Evolutionary conservation across 2,329 filamentous ascomycete species (phyloP).

Genomic region (Cercospora janseana): DNA sequence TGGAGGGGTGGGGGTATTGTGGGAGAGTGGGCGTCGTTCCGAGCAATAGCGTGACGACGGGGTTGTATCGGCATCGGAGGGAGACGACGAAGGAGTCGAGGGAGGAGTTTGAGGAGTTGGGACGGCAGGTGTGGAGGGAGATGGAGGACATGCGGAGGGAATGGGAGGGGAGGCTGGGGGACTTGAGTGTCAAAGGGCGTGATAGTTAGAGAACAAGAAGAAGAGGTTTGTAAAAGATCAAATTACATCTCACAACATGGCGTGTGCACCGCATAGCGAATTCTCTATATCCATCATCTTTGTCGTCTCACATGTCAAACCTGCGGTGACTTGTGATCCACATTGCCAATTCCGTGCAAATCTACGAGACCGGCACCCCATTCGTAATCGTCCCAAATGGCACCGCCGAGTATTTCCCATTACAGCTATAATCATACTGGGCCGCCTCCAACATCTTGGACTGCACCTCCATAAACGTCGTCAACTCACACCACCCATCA

Average conservation of each 20-base stretch:
- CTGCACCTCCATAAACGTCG: constrained; percentile 64
- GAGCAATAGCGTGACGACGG: constrained; percentile 42
- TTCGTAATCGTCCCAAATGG: constrained; percentile 53
- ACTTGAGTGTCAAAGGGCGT: constrained; percentile 32
- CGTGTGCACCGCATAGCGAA: too few relatives aligned
- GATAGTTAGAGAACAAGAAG: too few relatives aligned
- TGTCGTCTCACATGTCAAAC: too few relatives aligned
- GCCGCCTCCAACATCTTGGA: constrained; percentile 53
- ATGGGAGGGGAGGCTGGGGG: constrained; percentile 44
- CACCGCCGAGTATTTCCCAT: constrained; percentile 53
- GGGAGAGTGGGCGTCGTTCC: constrained; percentile 54
- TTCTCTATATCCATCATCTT: too few relatives aligned
- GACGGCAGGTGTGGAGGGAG: constrained; percentile 49
- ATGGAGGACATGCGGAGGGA: constrained; percentile 39
- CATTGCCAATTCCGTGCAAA: too few relatives aligned
- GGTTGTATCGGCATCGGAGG: constrained; percentile 57
- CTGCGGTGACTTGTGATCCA: too few relatives aligned
- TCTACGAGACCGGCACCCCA: constrained; percentile 46
- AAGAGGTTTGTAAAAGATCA: too few relatives aligned
- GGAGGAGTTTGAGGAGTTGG: constrained; percentile 69
- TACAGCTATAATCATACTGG: constrained; percentile 65
- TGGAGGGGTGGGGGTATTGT: constrained; percentile 76
- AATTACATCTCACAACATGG: too few relatives aligned
- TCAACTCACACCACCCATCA: constrained; percentile 75
- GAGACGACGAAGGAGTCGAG: constrained; percentile 64